Conservation (phyloP, 106 monocot genomes). For the Cymbidium sinense region DNA sequence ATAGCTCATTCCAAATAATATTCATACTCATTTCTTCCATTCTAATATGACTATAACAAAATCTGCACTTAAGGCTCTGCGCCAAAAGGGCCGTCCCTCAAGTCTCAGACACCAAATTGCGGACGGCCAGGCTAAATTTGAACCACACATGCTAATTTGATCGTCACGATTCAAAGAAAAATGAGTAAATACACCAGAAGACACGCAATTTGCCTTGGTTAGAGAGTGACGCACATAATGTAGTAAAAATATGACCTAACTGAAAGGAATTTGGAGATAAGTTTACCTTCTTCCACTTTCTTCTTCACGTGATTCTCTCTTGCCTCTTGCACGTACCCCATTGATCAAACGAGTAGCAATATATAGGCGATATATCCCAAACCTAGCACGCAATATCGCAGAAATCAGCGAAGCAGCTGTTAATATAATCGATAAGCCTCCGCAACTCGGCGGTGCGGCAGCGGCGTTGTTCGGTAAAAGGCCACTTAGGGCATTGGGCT, state of each 20-base stretch:
- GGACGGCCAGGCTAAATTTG: not conserved
- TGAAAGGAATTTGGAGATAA: not conserved
- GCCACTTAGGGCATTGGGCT: not conserved
- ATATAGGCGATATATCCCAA: not conserved
- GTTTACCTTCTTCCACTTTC: conserved; percentile 94
- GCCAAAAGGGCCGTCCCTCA: not conserved
- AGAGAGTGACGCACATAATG: not conserved
- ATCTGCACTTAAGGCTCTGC: not conserved
- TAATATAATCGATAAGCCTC: not conserved
- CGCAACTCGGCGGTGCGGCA: not conserved
- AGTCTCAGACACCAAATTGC: not conserved
- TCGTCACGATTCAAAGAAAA: not conserved
- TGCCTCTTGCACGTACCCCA: conserved; percentile 82
- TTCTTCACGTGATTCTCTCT: conserved; percentile 98
- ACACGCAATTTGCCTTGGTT: not conserved
- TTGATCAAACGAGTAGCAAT: conserved; percentile 8
- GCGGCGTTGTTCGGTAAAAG: too few species aligned
- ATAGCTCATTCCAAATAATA: not conserved
- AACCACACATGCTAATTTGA: not conserved
- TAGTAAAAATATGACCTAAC: not conserved
- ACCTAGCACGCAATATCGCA: not conserved
- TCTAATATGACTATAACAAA: not conserved
- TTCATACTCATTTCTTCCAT: not conserved
- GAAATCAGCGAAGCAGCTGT: not conserved
- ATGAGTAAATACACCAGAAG: not conserved